Conservation (phyloP, 139 green algal species). For the Marvania coccoides region DNA sequence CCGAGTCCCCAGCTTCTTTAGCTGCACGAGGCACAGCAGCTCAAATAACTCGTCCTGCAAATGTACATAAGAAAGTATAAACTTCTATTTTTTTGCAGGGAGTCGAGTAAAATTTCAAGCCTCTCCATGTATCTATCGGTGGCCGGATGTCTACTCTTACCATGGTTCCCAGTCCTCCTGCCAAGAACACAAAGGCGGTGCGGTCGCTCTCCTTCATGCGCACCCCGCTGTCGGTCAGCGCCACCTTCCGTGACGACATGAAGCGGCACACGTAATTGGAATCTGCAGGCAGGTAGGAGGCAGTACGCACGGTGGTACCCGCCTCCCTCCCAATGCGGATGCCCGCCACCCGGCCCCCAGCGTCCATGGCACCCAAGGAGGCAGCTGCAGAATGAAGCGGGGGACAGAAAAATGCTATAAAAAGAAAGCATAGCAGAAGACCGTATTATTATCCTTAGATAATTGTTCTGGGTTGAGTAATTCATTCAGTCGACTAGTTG, state of each 20-base stretch:
- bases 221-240: constrained; percentile 43
- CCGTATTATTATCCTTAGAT: too few species aligned
- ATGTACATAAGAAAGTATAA: too few species aligned
- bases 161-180: constrained; percentile 47
- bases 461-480: too few species aligned
- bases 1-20: constrained; percentile 32
- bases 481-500: too few species aligned
- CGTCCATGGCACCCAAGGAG: constrained; percentile 32
- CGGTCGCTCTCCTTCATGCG: constrained; percentile 26
- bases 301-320: constrained; percentile 47
- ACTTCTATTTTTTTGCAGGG: too few species aligned
- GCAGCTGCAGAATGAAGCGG: too few species aligned
- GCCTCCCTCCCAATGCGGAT: constrained; percentile 60
- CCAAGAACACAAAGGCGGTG: constrained; percentile 69
- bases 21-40: constrained; percentile 50
- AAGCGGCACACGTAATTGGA: constrained; percentile 43
- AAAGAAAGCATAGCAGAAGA: too few species aligned
- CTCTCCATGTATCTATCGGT: too few species aligned
- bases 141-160: not conserved
- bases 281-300: constrained; percentile 38
- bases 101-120: too few species aligned
- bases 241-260: constrained; percentile 51
- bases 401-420: not conserved
- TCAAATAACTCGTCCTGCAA: constrained; percentile 48
- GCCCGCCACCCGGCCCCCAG: constrained; percentile 41